Evolutionary conservation across 2,329 filamentous ascomycete species (phyloP), one percentile per base, ranked within the genome.

Genomic region (Pleomassaria siparia): DNA sequence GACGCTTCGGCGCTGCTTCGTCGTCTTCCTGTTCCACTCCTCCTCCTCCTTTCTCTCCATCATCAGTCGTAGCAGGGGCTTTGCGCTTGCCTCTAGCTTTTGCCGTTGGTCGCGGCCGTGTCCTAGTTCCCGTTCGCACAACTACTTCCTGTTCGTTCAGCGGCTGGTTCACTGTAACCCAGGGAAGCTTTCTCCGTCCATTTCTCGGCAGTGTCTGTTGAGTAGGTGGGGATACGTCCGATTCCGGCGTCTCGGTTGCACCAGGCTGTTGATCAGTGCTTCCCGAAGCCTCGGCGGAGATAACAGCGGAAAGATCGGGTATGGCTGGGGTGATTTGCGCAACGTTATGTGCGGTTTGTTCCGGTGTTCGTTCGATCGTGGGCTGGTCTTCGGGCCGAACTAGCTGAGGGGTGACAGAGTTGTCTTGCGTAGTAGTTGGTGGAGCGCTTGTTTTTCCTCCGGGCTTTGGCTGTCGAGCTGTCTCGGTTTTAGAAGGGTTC

Each of bases 131-230:
- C 10, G 47, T 51, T 28, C 50, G 21, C 28, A n/a, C 29, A 3
- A n/a, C 21, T 21, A 36, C 42, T 16, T 44, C 32, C 11, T 4
- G 29, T 9, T 44, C 44, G 15, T 54, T 54, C 16, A 41, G 49
- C 11, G 55, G 49, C 18, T 60, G 49, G 35, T 70, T 70, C 7
- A 70, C 64, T n/a, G 66, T 51, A 22, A 50, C 50, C 66, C 66
- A 70, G 16, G 62, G 58, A 10, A 55, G 30, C 13, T 36, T 50
- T 40, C 52, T 50, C 25, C 47, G 47, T 16, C 47, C 44, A 29
- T 44, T 48, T 18, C 43, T 49, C 21, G 40, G 29, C 16, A 33
- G 35, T 15, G 41, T 16, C 25, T 40, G 5, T 26, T 33, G 18
- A 9, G 39, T 35, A 20, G 32, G 6, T 18, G 32, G n/a, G 4